phyloP scores from a whole-genome alignment of 2,329 filamentous ascomycete species.

The Thielaviopsis populi region DNA sequence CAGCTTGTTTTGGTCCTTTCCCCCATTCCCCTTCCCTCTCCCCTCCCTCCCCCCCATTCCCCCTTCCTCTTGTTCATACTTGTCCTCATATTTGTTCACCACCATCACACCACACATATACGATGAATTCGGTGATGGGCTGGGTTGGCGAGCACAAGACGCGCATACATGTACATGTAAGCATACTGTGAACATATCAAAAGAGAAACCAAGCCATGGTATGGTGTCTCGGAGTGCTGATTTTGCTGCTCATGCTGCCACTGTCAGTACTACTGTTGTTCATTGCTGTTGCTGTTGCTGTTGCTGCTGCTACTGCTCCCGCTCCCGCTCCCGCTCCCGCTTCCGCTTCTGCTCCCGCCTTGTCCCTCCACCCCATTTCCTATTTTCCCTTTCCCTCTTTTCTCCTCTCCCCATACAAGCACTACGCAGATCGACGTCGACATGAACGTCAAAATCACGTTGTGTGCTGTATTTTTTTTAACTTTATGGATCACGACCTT shows the following conservation, averaged over 20 bases:
- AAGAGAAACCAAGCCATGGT: neutral
- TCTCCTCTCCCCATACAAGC: neutral
- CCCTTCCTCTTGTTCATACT: neutral
- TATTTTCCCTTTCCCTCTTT: neutral
- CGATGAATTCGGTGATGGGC: neutral
- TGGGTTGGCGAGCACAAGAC: neutral
- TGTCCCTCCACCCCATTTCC: neutral
- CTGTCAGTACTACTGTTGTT: neutral
- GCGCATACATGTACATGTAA: neutral
- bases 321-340: too few species aligned
- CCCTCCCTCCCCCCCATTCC: neutral
- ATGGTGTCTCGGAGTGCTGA: neutral
- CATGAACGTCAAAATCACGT: neutral
- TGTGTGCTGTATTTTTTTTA: conserved; percentile 1
- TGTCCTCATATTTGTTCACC: neutral
- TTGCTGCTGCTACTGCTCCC: neutral
- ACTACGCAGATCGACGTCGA: neutral
- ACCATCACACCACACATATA: neutral
- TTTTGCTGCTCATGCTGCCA: neutral
- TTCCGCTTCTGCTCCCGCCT: neutral
- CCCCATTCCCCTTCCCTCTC: too few species aligned
- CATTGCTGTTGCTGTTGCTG: neutral
- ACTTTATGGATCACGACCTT: conserved; percentile 1
- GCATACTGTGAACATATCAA: neutral
- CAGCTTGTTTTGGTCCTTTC: neutral